Evolutionary conservation across 257 asterid genomes (phyloP).

Genomic region (Leptodermis oblonga): DNA sequence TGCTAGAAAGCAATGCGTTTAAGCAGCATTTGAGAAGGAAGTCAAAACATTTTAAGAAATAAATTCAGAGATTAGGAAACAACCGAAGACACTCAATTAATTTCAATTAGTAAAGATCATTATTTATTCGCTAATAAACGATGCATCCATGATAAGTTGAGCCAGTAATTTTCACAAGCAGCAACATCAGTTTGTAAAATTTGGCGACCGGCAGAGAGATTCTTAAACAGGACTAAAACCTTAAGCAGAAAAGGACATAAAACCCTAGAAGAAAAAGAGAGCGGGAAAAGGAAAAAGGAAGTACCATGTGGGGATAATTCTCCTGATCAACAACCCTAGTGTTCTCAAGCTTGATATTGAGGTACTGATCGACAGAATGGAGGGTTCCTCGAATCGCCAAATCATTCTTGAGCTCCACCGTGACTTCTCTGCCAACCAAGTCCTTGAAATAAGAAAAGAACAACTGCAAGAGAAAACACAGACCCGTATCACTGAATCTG

Average conservation of each 20-base stretch:
- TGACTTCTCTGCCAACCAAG: slow-evolving; percentile 94
- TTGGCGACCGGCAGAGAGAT: not conserved
- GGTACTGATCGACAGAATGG: slow-evolving; percentile 96
- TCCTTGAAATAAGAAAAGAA: slow-evolving; percentile 98
- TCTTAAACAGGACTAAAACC: not conserved
- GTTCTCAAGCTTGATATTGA: slow-evolving; percentile 90
- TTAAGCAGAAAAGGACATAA: not conserved
- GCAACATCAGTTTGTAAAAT: not conserved
- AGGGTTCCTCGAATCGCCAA: slow-evolving; percentile 88
- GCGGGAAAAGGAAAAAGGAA: slow-evolving; percentile 4
- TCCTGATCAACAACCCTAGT: slow-evolving; percentile 92
- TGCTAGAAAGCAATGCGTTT: not conserved
- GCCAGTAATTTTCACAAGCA: not conserved
- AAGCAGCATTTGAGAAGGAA: not conserved
- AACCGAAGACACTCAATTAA: too few relatives aligned
- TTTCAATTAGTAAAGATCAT: too few relatives aligned
- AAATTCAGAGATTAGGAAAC: not conserved
- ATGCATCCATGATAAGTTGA: not conserved
- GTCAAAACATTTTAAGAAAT: not conserved
- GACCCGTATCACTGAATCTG: not conserved
- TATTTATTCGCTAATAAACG: not conserved
- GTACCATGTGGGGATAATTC: slow-evolving; percentile 95
- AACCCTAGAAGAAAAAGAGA: slow-evolving; percentile 21
- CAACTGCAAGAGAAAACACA: slow-evolving; percentile 52
- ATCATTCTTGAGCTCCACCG: slow-evolving; percentile 95